A percentile compares a stretch with the other conserved stretches of the same genome.
phyloP scores from a whole-genome alignment of 495 filamentous ascomycete genomes.

The Neurospora sp. region DNA sequence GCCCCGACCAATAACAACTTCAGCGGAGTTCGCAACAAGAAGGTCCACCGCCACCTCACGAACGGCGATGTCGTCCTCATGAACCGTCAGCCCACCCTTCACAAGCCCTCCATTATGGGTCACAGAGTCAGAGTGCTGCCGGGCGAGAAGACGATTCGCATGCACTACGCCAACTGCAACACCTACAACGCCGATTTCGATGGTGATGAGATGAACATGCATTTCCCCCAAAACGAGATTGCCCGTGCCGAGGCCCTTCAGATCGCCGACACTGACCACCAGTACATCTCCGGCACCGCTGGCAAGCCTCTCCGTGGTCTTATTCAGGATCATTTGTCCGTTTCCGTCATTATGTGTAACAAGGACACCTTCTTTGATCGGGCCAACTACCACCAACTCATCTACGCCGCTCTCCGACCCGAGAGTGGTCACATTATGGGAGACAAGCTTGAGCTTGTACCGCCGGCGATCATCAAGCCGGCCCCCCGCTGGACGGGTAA shows the following conservation, averaged over 20 bases:
- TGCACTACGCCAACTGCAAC: constrained; percentile 99
- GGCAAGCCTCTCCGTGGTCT: constrained; percentile 92
- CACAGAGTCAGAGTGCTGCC: constrained; percentile 87
- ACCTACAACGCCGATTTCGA: constrained; percentile 99
- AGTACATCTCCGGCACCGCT: constrained; percentile 89
- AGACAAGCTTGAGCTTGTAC: constrained; percentile 62
- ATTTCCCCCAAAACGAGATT: constrained; percentile 95
- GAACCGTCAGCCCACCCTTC: constrained; percentile 98
- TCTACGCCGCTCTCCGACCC: constrained; percentile 81
- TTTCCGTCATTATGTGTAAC: constrained; percentile 82
- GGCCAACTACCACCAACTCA: constrained; percentile 82
- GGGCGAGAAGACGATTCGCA: constrained; percentile 92
- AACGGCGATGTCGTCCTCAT: constrained; percentile 96
- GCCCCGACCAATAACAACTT: constrained; percentile 71
- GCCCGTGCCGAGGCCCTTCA: constrained; percentile 83
- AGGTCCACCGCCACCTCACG: constrained; percentile 89
- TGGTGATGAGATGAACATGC: constrained; percentile 99
- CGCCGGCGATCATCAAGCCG: constrained; percentile 77
- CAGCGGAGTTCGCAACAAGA: constrained; percentile 79
- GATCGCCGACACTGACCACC: constrained; percentile 92
- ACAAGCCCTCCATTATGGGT: constrained; percentile 99
- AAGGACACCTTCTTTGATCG: constrained; percentile 86
- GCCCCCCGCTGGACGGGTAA: constrained; percentile 90
- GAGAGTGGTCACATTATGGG: constrained; percentile 71
- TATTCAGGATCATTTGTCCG: constrained; percentile 97